A percentile compares a stretch with the other conserved stretches of the same genome.
Conservation (phyloP, 495 filamentous ascomycete species). For the Penicillium robsamsonii region DNA sequence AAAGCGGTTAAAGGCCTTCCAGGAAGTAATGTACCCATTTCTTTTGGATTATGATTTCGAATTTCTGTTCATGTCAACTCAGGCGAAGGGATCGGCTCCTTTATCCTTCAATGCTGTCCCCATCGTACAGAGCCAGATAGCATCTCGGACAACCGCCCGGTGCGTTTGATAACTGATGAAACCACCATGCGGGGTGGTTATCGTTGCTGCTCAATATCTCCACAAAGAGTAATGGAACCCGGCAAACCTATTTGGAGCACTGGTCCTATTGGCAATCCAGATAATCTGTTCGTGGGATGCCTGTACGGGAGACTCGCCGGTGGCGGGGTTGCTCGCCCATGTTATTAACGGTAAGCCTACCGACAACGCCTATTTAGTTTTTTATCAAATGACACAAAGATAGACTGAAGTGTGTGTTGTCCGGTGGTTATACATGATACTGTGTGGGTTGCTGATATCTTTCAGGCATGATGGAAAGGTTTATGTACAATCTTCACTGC, state of each 20-base stretch:
- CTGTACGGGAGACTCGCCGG: slow-evolving; percentile 11
- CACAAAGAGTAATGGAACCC: slow-evolving; percentile 1
- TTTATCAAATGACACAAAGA: not conserved
- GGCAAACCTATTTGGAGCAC: not conserved
- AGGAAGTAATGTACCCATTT: slow-evolving; percentile 11
- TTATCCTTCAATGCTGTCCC: not conserved
- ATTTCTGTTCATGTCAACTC: not conserved
- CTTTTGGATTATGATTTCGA: not conserved
- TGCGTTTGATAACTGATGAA: not conserved
- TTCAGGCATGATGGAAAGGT: not conserved
- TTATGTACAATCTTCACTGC: not conserved
- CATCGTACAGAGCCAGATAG: not conserved
- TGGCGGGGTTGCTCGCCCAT: slow-evolving; percentile 4
- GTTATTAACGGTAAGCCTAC: slow-evolving; percentile 11
- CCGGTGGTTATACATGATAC: no score
- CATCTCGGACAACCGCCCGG: slow-evolving; percentile 8
- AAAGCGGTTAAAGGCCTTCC: slow-evolving; percentile 7
- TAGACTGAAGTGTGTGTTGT: not conserved
- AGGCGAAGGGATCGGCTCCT: not conserved
- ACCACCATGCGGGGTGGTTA: slow-evolving; percentile 7
- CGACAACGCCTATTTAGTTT: not conserved
- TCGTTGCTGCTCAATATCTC: not conserved
- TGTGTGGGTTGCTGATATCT: not conserved
- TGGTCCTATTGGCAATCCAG: slow-evolving; percentile 2
- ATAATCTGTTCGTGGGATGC: not conserved